Percentiles rank a stretch among this genome's conserved stretches.
These are phyloP conservation scores for Cairneyella variabilis DNA, from an alignment of 495 filamentous ascomycete species.

Conservation along the genomic window DNA sequence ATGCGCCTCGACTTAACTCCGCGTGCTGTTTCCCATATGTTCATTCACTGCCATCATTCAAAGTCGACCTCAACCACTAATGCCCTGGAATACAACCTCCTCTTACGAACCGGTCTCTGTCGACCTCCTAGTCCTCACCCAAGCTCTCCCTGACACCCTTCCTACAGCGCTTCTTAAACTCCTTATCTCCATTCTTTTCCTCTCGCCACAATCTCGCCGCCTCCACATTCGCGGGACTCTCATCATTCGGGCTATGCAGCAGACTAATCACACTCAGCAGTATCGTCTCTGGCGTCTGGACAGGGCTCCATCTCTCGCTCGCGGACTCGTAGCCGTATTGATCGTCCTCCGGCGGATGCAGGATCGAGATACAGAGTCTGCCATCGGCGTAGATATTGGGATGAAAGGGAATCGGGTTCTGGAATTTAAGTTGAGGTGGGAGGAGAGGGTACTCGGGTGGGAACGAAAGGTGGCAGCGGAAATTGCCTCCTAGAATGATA, in stretches of 20 bases:
- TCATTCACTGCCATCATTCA: too few species aligned
- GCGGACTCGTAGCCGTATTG: conserved; percentile 92
- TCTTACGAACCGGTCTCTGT: too few species aligned
- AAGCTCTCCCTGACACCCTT: conserved; percentile 80
- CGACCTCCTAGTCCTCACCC: conserved; percentile 64
- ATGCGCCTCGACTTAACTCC: too few species aligned
- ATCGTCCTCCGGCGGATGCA: conserved; percentile 95
- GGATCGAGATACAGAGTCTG: conserved; percentile 93
- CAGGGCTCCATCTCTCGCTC: conserved; percentile 93
- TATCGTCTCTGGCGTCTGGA: conserved; percentile 95
- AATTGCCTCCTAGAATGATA: conserved; percentile 69
- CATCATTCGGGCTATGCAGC: conserved; percentile 89
- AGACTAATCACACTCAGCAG: conserved; percentile 89
- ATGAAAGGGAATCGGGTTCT: conserved; percentile 81
- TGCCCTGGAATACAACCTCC: too few species aligned
- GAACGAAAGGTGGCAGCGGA: conserved; percentile 76
- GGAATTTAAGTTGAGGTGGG: conserved; percentile 90
- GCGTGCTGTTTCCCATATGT: too few species aligned
- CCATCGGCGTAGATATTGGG: conserved; percentile 92
- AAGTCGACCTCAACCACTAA: too few species aligned
- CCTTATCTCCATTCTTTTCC: conserved; percentile 56
- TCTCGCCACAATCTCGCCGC: conserved; percentile 85
- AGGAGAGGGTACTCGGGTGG: conserved; percentile 80
- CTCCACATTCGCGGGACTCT: conserved; percentile 93
- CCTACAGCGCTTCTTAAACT: conserved; percentile 73